These are phyloP conservation scores for Toxicodendron radicans DNA, from an alignment of 345 rosid species.

Conservation along the genomic window DNA sequence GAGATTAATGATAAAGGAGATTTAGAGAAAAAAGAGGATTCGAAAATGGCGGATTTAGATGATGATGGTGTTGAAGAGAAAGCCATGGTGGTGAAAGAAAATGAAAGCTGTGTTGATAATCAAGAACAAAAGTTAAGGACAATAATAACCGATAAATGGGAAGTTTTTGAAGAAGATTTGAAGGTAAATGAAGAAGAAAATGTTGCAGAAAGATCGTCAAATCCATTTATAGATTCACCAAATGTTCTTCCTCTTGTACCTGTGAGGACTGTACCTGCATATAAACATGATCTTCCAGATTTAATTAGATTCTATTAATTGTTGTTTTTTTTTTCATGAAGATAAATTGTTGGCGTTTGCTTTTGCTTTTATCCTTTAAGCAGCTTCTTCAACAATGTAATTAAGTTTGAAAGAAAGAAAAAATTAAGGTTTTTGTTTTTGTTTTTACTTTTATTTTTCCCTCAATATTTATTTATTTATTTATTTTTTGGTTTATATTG, in stretches of 20 bases:
- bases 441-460: not conserved
- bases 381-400: not conserved
- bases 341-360: not conserved
- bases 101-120: not conserved
- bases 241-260: slow-evolving; percentile 23
- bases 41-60: not conserved
- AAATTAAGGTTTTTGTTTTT: not conserved
- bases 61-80: not conserved
- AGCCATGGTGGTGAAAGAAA: slow-evolving; percentile 25
- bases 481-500: too few species aligned
- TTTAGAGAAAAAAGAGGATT: not conserved
- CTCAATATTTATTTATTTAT: too few species aligned
- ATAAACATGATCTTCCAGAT: slow-evolving; percentile 43
- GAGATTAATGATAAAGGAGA: not conserved
- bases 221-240: slow-evolving; percentile 17
- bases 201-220: not conserved
- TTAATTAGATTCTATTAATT: slow-evolving; percentile 40
- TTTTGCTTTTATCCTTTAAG: not conserved
- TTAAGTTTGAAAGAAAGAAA: too few species aligned
- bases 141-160: slow-evolving; percentile 58
- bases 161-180: slow-evolving; percentile 50
- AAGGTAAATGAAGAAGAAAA: not conserved
- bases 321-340: not conserved
- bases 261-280: slow-evolving; percentile 15
- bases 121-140: slow-evolving; percentile 23